phyloP scores from a whole-genome alignment of 1,139 yeast species.

The Maudiozyma humilis region DNA sequence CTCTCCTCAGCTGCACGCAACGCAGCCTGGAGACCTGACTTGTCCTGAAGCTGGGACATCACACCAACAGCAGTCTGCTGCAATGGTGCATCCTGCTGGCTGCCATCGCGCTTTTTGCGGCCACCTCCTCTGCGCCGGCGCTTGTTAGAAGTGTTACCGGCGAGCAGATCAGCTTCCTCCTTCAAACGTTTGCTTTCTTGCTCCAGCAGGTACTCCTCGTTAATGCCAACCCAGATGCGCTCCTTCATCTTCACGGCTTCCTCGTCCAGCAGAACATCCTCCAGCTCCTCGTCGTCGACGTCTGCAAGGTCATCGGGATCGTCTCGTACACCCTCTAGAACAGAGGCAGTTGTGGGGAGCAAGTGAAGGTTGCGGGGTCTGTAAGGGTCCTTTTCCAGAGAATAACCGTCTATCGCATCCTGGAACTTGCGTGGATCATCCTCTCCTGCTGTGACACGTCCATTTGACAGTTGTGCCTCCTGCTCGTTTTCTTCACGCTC shows the following conservation, averaged over 20 bases:
- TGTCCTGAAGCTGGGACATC: conserved; percentile 22
- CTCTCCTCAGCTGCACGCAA: conserved; percentile 36
- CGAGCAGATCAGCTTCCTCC: conserved; percentile 74
- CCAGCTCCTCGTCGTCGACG: conserved; percentile 75
- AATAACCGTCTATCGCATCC: conserved; percentile 30
- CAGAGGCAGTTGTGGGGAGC: conserved; percentile 49
- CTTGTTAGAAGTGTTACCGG: conserved; percentile 60
- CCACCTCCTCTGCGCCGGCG: conserved; percentile 29
- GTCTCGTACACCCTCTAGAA: conserved; percentile 48
- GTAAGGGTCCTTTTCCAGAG: conserved; percentile 35
- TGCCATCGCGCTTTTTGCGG: conserved; percentile 28
- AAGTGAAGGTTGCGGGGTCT: conserved; percentile 47
- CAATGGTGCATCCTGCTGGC: conserved; percentile 9
- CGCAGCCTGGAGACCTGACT: conserved; percentile 31
- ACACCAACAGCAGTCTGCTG: conserved; percentile 15
- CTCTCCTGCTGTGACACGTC: conserved; percentile 7
- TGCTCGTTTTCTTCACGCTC: conserved; percentile 10
- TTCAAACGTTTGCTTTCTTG: conserved; percentile 81
- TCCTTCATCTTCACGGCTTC: conserved; percentile 67
- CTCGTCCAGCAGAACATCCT: conserved; percentile 48
- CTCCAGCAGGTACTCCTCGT: conserved; percentile 75
- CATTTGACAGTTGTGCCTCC: conserved; percentile 12
- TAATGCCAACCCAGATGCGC: conserved; percentile 78
- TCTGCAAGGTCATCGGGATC: conserved; percentile 60
- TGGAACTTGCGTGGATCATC: conserved; percentile 10